A percentile compares a stretch with the other conserved stretches of the same genome.
Conservation (phyloP, 2,329 filamentous ascomycete genomes). For the Arthroderma uncinatum region DNA sequence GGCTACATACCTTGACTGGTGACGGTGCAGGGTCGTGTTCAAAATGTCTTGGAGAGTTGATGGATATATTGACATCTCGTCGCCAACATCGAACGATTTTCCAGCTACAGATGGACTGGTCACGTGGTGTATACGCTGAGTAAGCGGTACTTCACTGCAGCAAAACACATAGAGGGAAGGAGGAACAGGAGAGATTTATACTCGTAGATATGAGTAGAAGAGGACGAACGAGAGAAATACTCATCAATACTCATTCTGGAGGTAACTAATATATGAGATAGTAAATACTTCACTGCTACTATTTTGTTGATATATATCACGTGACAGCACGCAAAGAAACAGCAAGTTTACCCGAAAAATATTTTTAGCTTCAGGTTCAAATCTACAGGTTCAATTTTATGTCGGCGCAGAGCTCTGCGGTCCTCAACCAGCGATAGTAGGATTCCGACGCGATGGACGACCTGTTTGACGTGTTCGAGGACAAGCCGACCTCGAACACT, state of each 20-base stretch:
- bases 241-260: too few relatives aligned
- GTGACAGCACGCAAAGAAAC: neutral
- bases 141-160: neutral
- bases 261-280: too few relatives aligned
- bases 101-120: neutral
- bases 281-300: too few relatives aligned
- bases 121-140: neutral
- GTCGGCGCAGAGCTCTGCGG: neutral
- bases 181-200: too few relatives aligned
- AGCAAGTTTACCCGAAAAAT: neutral
- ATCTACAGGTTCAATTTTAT: neutral
- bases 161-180: too few relatives aligned
- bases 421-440: neutral
- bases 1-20: constrained; percentile 1
- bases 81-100: neutral
- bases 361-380: neutral
- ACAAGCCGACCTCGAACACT: constrained; percentile 38
- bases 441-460: constrained; percentile 51
- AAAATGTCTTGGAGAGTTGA: neutral
- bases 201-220: too few relatives aligned
- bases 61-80: neutral
- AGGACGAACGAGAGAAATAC: too few relatives aligned
- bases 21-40: neutral
- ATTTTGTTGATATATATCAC: neutral
- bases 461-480: constrained; percentile 72